Evolutionary conservation across 805 yeast species (phyloP).

Genomic region (Yarrowia sp.): DNA sequence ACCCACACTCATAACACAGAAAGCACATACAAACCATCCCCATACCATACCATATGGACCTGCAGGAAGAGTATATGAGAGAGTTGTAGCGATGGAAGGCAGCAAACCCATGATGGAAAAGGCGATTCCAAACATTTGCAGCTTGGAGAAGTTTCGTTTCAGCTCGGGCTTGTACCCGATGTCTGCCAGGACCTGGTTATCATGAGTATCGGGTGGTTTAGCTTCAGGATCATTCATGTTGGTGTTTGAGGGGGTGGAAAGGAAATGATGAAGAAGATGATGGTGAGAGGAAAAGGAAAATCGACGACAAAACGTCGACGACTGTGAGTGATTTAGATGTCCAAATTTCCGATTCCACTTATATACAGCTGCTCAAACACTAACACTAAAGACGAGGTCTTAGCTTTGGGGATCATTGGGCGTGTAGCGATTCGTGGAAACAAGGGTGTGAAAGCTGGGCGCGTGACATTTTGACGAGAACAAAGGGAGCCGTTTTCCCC

Average conservation of each 20-base stretch:
- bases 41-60: slow-evolving; percentile 72
- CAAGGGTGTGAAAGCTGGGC: background rate
- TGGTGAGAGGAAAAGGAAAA: background rate
- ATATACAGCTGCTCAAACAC: slow-evolving; percentile 7
- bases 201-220: slow-evolving; percentile 6
- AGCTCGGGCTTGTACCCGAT: slow-evolving; percentile 79
- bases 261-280: background rate
- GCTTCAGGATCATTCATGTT: slow-evolving; percentile 5
- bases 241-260: background rate
- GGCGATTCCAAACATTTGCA: slow-evolving; percentile 74
- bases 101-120: slow-evolving; percentile 77
- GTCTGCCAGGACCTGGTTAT: slow-evolving; percentile 49
- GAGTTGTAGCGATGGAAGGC: slow-evolving; percentile 62
- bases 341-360: background rate
- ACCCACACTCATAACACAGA: slow-evolving; percentile 65
- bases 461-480: too few relatives aligned
- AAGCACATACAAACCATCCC: slow-evolving; percentile 72
- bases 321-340: background rate
- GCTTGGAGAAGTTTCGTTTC: slow-evolving; percentile 63
- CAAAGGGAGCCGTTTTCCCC: too few relatives aligned
- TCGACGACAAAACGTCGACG: slow-evolving; percentile 1
- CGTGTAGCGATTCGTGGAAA: background rate
- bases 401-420: background rate
- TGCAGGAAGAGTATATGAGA: slow-evolving; percentile 62
- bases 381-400: slow-evolving; percentile 5